These are phyloP conservation scores for Podospora bellae-mahoneyi DNA, from an alignment of 495 filamentous ascomycete genomes.

Conservation along the genomic window DNA sequence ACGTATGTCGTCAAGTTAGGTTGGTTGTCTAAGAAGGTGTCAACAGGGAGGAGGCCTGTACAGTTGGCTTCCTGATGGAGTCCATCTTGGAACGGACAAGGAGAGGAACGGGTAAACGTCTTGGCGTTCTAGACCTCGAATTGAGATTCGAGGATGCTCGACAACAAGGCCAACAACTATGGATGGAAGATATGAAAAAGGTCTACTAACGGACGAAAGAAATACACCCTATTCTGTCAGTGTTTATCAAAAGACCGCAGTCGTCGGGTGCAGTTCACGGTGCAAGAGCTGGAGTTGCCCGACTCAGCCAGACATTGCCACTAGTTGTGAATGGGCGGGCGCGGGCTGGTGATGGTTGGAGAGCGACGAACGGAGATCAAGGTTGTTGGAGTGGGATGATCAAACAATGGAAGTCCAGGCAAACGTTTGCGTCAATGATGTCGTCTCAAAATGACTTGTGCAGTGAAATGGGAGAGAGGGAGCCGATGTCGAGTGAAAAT, in stretches of 20 bases:
- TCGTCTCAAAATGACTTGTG: neutral
- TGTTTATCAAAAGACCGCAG: neutral
- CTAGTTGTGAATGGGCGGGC: neutral
- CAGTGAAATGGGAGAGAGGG: neutral
- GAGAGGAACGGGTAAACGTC: neutral
- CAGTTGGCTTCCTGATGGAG: neutral
- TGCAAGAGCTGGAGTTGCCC: neutral
- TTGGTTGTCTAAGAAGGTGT: constrained; percentile 6
- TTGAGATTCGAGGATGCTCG: neutral
- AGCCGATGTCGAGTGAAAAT: neutral
- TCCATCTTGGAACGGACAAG: neutral
- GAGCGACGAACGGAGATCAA: neutral
- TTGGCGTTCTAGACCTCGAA: neutral
- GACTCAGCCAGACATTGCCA: neutral
- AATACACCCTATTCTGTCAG: neutral
- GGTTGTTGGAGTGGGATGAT: neutral
- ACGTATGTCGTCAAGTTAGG: constrained; percentile 4
- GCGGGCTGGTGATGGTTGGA: too few relatives aligned
- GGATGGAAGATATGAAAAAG: neutral
- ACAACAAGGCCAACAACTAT: neutral
- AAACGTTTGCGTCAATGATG: neutral
- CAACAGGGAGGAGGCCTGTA: constrained; percentile 2
- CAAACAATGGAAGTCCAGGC: neutral
- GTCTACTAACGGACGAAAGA: neutral
- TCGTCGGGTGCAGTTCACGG: neutral